Conservation (phyloP, 441 rosid genomes). For the Pelargonium cotyledonis region DNA sequence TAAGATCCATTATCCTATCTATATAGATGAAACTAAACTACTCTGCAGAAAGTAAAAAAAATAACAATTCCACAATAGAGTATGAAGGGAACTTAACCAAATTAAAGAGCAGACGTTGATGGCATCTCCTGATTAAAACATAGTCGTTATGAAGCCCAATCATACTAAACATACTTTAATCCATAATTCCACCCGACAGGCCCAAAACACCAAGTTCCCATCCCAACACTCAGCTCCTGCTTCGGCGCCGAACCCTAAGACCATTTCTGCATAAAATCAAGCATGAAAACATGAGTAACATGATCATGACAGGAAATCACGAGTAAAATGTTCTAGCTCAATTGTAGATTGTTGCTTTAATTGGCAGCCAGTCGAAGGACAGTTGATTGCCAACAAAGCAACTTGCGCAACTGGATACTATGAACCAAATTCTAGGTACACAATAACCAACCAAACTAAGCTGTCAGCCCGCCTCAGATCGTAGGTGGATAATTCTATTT, state of each 20-base stretch:
- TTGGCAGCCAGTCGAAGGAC: no score
- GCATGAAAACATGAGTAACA: slow-evolving; percentile 7
- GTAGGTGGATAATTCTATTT: neutral
- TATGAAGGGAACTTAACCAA: slow-evolving; percentile 65
- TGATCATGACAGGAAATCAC: no score
- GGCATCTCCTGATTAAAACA: slow-evolving; percentile 52
- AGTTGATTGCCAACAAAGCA: neutral
- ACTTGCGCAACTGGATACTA: neutral
- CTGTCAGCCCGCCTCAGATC: no score
- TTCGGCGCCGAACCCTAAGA: slow-evolving; percentile 66
- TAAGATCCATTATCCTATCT: slow-evolving; percentile 24
- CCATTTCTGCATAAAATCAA: slow-evolving; percentile 58
- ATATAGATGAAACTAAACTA: slow-evolving; percentile 25
- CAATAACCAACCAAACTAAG: no score
- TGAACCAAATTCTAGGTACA: neutral
- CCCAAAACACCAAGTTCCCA: slow-evolving; percentile 18
- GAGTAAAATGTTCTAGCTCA: neutral
- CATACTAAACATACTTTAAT: slow-evolving; percentile 48
- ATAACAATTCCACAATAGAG: slow-evolving; percentile 42
- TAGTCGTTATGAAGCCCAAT: slow-evolving; percentile 54
- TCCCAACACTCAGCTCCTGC: slow-evolving; percentile 66
- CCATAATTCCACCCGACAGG: slow-evolving; percentile 28
- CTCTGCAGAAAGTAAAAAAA: slow-evolving; percentile 28
- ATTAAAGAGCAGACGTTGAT: slow-evolving; percentile 48
- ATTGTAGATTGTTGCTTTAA: neutral